phyloP scores from a whole-genome alignment of 106 monocot genomes.

The Chionographis japonica region DNA sequence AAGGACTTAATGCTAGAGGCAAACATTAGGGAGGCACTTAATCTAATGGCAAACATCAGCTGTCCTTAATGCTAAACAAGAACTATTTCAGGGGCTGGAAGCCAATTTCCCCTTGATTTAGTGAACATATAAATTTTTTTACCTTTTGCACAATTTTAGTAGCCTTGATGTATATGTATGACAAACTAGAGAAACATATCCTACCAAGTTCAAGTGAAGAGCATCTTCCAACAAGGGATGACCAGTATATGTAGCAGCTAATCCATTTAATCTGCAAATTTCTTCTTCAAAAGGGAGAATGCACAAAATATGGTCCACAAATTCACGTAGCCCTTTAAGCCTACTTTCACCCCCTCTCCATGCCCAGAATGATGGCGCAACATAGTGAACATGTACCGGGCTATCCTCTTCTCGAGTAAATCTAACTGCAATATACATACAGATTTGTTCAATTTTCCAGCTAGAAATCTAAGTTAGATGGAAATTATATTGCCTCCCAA shows the following conservation, averaged over 20 bases:
- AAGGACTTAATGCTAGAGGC: too few species aligned
- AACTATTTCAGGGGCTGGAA: too few species aligned
- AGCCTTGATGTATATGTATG: too few species aligned
- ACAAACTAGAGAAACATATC: background rate
- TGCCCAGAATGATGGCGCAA: constrained; percentile 99
- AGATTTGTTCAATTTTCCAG: background rate
- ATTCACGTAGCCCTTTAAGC: constrained; percentile 35
- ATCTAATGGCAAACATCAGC: too few species aligned
- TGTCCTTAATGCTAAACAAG: too few species aligned
- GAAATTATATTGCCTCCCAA: too few species aligned
- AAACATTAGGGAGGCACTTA: too few species aligned
- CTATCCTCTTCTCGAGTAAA: constrained; percentile 8
- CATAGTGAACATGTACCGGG: constrained; percentile 82
- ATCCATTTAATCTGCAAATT: constrained; percentile 62
- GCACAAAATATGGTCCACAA: constrained; percentile 88
- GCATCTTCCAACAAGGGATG: constrained; percentile 81
- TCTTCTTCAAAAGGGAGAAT: constrained; percentile 97
- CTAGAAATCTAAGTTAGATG: too few species aligned
- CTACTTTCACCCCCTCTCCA: constrained; percentile 97
- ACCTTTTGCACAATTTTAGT: too few species aligned
- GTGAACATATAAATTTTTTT: too few species aligned
- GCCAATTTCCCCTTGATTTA: too few species aligned
- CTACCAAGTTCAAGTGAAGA: constrained; percentile 42
- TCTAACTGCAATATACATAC: constrained; percentile 49
- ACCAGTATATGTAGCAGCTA: constrained; percentile 86